Percentiles rank a stretch among this genome's conserved stretches.
These are phyloP conservation scores for Parathielavia appendiculata DNA, from an alignment of 495 filamentous ascomycete genomes.

Conservation along the genomic window DNA sequence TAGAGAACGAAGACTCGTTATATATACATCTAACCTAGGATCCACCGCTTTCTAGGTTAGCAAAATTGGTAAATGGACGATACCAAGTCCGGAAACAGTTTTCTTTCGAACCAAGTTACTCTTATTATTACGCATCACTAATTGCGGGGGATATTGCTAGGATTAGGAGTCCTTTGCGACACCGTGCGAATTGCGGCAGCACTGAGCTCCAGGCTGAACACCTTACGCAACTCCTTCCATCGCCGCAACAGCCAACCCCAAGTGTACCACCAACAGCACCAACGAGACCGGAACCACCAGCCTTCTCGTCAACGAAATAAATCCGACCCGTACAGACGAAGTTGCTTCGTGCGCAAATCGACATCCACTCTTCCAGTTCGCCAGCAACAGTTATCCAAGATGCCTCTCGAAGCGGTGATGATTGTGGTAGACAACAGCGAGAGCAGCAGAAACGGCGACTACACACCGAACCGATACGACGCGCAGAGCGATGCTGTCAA, in stretches of 20 bases:
- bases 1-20: no score
- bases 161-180: neutral
- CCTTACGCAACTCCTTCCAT: slow-evolving; percentile 27
- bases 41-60: no score
- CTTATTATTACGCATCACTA: no score
- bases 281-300: neutral
- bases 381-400: slow-evolving; percentile 34
- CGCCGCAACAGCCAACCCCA: slow-evolving; percentile 5
- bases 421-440: slow-evolving; percentile 93
- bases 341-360: neutral
- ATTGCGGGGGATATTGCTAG: no score
- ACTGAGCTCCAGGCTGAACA: slow-evolving; percentile 19
- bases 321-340: neutral
- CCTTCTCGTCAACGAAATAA: neutral
- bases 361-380: neutral
- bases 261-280: neutral
- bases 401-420: slow-evolving; percentile 63
- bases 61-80: no score
- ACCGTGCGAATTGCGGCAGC: neutral
- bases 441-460: slow-evolving; percentile 95
- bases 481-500: slow-evolving; percentile 92
- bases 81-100: no score
- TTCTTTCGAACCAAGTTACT: no score
- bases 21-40: no score
- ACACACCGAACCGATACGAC: slow-evolving; percentile 88